These are phyloP conservation scores for Cladophialophora carrionii DNA, from an alignment of 2,329 filamentous ascomycete genomes.

Conservation along the genomic window DNA sequence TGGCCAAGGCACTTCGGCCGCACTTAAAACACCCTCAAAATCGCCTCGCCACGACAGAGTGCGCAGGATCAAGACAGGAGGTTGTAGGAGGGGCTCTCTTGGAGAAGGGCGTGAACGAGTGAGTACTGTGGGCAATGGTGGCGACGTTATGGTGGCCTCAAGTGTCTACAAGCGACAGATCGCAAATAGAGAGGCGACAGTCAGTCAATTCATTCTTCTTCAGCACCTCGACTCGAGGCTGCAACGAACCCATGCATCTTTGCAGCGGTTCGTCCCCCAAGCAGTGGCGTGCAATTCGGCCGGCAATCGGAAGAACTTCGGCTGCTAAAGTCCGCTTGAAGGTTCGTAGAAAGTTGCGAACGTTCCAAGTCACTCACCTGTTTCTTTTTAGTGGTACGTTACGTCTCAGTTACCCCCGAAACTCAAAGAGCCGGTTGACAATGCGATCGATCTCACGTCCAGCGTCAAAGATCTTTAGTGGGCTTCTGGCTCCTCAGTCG, in stretches of 20 bases:
- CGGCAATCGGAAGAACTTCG: neutral
- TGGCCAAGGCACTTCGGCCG: conserved; percentile 17
- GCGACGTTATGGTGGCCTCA: neutral
- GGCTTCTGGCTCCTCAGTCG: neutral
- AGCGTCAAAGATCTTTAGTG: conserved; percentile 3
- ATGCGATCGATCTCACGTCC: conserved; percentile 23
- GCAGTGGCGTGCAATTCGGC: neutral
- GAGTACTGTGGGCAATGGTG: neutral
- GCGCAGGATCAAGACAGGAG: conserved; percentile 6
- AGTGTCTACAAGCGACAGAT: neutral
- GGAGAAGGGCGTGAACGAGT: neutral
- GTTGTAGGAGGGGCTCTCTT: conserved; percentile 9
- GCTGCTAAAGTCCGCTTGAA: neutral
- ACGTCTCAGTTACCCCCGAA: neutral
- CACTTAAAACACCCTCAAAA: conserved; percentile 12
- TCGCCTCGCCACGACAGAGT: neutral
- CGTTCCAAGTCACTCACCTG: neutral
- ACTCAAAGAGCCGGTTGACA: neutral
- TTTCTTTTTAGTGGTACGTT: neutral
- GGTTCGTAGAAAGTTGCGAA: neutral
- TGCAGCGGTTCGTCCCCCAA: neutral
- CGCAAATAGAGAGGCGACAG: neutral
- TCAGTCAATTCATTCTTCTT: neutral
- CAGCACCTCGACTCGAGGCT: neutral
- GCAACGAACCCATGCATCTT: neutral